Conservation (phyloP, 2,329 filamentous ascomycete genomes). For the Fusarium tjaetaba region DNA sequence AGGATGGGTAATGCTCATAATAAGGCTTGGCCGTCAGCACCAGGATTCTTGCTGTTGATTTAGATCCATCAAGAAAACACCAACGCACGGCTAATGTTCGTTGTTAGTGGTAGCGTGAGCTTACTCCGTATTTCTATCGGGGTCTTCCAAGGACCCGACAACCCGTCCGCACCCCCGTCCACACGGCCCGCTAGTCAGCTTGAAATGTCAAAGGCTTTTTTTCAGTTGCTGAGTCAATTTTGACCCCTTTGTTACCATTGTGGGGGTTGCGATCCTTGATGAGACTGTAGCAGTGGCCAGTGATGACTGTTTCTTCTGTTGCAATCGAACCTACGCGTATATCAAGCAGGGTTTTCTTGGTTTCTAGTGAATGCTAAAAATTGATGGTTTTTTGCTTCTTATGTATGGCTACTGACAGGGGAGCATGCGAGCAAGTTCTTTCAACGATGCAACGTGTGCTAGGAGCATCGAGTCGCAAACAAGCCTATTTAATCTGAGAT, state of each 20-base stretch:
- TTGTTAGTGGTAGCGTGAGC: neutral
- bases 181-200: constrained; percentile 11
- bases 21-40: constrained; percentile 18
- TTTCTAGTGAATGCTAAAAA: neutral
- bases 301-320: neutral
- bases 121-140: constrained; percentile 38
- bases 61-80: neutral
- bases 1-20: neutral
- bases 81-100: neutral
- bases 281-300: neutral
- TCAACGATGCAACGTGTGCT: neutral
- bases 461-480: neutral
- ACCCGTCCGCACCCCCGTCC: constrained; percentile 28
- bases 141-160: constrained; percentile 48
- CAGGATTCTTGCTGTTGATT: neutral
- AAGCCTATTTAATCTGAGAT: neutral
- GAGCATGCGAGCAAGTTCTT: neutral
- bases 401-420: neutral
- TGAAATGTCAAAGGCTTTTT: neutral
- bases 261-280: neutral
- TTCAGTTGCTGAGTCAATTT: neutral
- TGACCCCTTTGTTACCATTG: constrained; percentile 5
- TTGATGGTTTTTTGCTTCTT: neutral
- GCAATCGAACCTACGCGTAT: neutral
- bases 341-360: neutral